A percentile compares a stretch with the other conserved stretches of the same genome.
Conservation (phyloP, 2,329 filamentous ascomycete species). For the Byssochlamys sp. region DNA sequence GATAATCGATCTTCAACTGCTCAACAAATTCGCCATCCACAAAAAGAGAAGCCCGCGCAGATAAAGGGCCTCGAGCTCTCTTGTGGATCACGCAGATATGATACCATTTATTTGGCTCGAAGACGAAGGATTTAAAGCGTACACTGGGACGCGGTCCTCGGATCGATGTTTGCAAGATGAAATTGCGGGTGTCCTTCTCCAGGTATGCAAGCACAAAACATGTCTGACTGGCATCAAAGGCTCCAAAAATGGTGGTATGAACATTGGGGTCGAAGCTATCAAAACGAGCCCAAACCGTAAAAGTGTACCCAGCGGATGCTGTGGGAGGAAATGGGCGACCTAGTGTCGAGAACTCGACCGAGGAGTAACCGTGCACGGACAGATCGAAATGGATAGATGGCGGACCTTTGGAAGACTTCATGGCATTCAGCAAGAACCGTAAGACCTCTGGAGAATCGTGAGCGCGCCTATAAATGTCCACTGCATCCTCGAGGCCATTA, state of each 20-base stretch:
- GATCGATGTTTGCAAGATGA: constrained; percentile 93
- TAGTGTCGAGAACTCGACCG: constrained; percentile 79
- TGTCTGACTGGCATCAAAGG: constrained; percentile 81
- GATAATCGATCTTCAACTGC: constrained; percentile 81
- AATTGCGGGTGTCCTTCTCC: constrained; percentile 83
- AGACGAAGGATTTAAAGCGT: constrained; percentile 74
- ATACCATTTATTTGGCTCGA: constrained; percentile 75
- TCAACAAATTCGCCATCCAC: constrained; percentile 90
- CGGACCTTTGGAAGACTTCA: constrained; percentile 65
- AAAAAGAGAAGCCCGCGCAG: constrained; percentile 77
- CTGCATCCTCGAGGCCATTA: constrained; percentile 70
- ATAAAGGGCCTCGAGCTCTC: constrained; percentile 61
- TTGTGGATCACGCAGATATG: constrained; percentile 84
- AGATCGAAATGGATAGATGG: constrained; percentile 91
- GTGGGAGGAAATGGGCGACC: constrained; percentile 75
- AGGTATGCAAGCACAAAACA: constrained; percentile 92
- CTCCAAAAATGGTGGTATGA: constrained; percentile 91
- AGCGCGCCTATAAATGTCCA: constrained; percentile 58
- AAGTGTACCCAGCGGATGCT: constrained; percentile 72
- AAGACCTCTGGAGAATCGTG: constrained; percentile 44
- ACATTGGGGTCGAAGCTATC: constrained; percentile 74
- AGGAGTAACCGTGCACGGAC: constrained; percentile 75
- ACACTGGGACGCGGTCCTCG: constrained; percentile 78
- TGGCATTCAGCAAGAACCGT: constrained; percentile 63
- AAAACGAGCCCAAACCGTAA: constrained; percentile 79